Percentiles rank a stretch among this genome's conserved stretches.
Evolutionary conservation across 129 eudicot genomes (phyloP).

Genomic region (Calendula officinalis): DNA sequence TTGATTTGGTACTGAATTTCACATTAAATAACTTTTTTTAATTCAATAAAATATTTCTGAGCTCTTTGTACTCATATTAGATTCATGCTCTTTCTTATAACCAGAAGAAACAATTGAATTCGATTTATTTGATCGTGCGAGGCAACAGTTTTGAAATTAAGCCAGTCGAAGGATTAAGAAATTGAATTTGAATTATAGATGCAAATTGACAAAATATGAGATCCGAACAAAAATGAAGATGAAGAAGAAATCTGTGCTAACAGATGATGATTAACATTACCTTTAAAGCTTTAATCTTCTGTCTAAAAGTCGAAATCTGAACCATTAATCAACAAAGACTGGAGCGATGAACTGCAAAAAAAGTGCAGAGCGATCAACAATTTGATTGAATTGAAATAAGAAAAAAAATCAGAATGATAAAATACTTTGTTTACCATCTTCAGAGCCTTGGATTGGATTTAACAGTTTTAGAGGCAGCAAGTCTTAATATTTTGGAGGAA

Average conservation of each 20-base stretch:
- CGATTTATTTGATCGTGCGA: no score
- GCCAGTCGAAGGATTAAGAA: no score
- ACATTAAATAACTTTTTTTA: not conserved
- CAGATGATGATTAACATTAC: constrained; percentile 16
- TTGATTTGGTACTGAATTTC: not conserved
- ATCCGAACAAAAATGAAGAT: not conserved
- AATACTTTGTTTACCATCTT: not conserved
- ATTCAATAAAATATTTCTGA: not conserved
- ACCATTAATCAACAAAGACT: not conserved
- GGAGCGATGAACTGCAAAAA: constrained; percentile 14
- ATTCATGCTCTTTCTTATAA: no score
- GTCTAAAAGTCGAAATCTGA: not conserved
- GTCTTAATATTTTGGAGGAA: constrained; percentile 3
- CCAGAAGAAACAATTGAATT: no score
- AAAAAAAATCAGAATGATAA: not conserved
- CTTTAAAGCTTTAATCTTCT: constrained; percentile 17
- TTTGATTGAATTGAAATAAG: constrained; percentile 11
- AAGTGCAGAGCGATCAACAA: constrained; percentile 4
- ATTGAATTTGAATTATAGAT: no score
- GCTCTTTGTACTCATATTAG: no score
- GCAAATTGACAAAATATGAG: no score
- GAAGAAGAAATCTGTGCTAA: not conserved
- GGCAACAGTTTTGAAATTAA: no score
- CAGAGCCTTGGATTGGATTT: no score
- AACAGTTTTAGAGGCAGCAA: not conserved